A percentile compares a stretch with the other conserved stretches of the same genome.
Evolutionary conservation across 345 rosid genomes (phyloP).

Genomic region (Euphorbia pulcherrima): DNA sequence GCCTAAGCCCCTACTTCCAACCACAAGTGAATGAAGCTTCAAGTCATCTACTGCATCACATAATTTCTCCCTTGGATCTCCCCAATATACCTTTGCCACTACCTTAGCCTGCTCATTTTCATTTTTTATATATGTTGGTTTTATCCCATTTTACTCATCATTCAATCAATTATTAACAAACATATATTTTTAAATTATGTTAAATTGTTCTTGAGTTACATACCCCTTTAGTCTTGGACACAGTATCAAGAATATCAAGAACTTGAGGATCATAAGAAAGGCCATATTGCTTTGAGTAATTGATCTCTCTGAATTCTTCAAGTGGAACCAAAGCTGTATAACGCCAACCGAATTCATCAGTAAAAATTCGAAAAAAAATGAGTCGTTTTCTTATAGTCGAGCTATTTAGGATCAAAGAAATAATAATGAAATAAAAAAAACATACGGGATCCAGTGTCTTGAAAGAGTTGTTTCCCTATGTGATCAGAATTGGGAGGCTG

Average conservation of each 20-base stretch:
- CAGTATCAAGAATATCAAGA: conserved; percentile 34
- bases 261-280: conserved; percentile 37
- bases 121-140: neutral
- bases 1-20: conserved; percentile 58
- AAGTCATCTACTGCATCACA: conserved; percentile 46
- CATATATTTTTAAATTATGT: too few species aligned
- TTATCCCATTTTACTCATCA: too few species aligned
- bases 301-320: conserved; percentile 40
- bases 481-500: conserved; percentile 48
- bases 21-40: conserved; percentile 41
- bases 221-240: conserved; percentile 42
- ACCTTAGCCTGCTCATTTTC: conserved; percentile 36
- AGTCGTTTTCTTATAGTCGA: too few species aligned
- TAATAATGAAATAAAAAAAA: neutral
- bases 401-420: too few species aligned
- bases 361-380: too few species aligned
- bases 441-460: conserved; percentile 49
- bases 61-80: conserved; percentile 55
- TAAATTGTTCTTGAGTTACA: too few species aligned
- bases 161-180: too few species aligned
- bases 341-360: neutral
- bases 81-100: conserved; percentile 56
- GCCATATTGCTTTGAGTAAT: conserved; percentile 47
- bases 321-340: conserved; percentile 47
- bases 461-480: conserved; percentile 44